Evolutionary conservation across 2,329 filamentous ascomycete genomes (phyloP), one percentile per base, ranked within the genome.

Genomic region (Pseudocercospora pini-densiflorae): DNA sequence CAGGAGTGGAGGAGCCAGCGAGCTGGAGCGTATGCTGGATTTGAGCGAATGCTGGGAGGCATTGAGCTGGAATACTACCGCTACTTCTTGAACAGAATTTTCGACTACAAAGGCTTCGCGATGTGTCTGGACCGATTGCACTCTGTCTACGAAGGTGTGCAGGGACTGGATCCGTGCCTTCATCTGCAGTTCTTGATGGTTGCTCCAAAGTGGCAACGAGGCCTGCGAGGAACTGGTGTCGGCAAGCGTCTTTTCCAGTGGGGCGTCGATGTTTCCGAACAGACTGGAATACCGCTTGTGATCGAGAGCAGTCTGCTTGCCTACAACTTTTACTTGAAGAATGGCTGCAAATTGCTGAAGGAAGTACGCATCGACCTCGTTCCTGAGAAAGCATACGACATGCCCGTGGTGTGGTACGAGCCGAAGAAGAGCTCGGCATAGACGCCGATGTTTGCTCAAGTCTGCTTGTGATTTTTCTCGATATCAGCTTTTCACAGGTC

Each of bases 131-230:
- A 65, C 10, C 59, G 53, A n/a, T 47, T 70, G 40, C 64, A 69
- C 19, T 59, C 31, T 2, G 59, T 62, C 7, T 68, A 70, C 31
- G 68, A 65, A 21, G 23, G 45, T 16, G 23, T 62, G n/a, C 61
- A 63, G 6, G 43, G 45, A 23, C 51, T 68, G n/a, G 29, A 61
- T 16, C 57, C 62, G 8, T 66, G 69, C 33, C 7, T 71, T 9
- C 70, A 71, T 61, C 53, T 70, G 45, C 70, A 71, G 27, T 68
- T 70, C 45, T 29, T 71, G 14, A 66, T 71, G 61, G 65, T 69
- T 9, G 65, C 65, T 40, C 68, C 70, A 3, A 61, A 55, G 12
- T 69, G 68, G 70, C 51, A 55, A n/a, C 27, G 51, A 21, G 51
- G 68, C 63, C 24, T 33, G 51, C 27, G 27, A 6, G 51, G 68